Evolutionary conservation across 306 rosid species (phyloP).

Genomic region (Arachis stenosperma): DNA sequence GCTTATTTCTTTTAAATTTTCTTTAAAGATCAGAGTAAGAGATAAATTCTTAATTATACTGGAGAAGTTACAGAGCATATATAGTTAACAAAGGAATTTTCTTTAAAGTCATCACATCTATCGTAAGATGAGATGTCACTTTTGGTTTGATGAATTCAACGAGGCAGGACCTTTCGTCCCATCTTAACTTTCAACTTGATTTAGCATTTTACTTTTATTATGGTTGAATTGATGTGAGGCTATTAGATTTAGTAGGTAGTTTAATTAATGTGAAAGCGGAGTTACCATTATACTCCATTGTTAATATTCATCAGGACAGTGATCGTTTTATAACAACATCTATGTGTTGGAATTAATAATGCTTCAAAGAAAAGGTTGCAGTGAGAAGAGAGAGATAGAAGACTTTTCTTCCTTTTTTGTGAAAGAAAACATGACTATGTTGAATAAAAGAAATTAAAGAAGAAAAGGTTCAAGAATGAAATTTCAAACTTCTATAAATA

Average conservation of each 20-base stretch:
- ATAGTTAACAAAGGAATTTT: no score
- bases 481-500: no score
- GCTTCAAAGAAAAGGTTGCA: no score
- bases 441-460: no score
- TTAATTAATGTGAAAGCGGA: background rate
- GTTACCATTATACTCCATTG: background rate
- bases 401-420: no score
- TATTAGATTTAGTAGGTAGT: background rate
- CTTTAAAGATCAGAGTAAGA: no score
- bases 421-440: no score
- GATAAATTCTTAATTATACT: no score
- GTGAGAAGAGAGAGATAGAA: no score
- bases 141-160: background rate
- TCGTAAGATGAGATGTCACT: slow-evolving; percentile 1
- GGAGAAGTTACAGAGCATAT: no score
- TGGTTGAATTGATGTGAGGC: background rate
- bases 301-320: background rate
- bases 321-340: background rate
- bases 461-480: no score
- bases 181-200: background rate
- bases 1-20: no score
- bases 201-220: background rate
- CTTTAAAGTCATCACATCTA: background rate
- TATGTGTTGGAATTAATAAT: background rate
- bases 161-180: background rate